phyloP scores from a whole-genome alignment of 192 early-diverging fungal species.

The Gonapodya sp. region DNA sequence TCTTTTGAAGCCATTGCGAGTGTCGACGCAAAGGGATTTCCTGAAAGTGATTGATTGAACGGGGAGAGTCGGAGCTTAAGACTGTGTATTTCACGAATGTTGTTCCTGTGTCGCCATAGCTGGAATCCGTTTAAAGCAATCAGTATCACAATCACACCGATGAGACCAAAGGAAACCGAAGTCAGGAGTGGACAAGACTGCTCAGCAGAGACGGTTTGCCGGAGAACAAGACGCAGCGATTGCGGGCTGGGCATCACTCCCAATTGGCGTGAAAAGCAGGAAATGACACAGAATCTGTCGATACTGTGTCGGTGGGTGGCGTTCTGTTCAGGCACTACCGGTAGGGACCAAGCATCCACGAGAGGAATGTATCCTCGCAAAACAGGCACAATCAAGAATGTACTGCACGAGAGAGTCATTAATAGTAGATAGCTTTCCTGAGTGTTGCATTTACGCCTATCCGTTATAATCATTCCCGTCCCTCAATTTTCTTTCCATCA shows the following conservation, averaged over 20 bases:
- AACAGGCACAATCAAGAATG: too few species aligned
- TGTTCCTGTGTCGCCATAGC: neutral
- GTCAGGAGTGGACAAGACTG: neutral
- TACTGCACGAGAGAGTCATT: too few species aligned
- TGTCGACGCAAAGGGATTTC: neutral
- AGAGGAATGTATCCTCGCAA: too few species aligned
- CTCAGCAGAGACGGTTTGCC: neutral
- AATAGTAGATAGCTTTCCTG: too few species aligned
- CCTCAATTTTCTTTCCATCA: too few species aligned
- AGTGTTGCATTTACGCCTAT: too few species aligned
- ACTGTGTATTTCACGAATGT: neutral
- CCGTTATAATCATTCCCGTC: too few species aligned
- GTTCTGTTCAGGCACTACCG: too few species aligned
- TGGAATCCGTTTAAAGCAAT: neutral
- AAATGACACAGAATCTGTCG: too few species aligned
- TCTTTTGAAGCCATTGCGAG: neutral
- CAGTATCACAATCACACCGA: neutral
- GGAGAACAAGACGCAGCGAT: neutral
- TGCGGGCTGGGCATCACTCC: neutral
- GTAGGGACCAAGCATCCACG: too few species aligned
- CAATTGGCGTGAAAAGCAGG: too few species aligned
- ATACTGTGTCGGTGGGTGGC: too few species aligned
- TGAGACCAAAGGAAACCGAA: neutral
- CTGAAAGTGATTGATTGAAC: neutral
- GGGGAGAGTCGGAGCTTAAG: neutral